A percentile compares a stretch with the other conserved stretches of the same genome.
These are phyloP conservation scores for Trichoderma asperellum DNA, from an alignment of 2,329 filamentous ascomycete species.

Conservation along the genomic window DNA sequence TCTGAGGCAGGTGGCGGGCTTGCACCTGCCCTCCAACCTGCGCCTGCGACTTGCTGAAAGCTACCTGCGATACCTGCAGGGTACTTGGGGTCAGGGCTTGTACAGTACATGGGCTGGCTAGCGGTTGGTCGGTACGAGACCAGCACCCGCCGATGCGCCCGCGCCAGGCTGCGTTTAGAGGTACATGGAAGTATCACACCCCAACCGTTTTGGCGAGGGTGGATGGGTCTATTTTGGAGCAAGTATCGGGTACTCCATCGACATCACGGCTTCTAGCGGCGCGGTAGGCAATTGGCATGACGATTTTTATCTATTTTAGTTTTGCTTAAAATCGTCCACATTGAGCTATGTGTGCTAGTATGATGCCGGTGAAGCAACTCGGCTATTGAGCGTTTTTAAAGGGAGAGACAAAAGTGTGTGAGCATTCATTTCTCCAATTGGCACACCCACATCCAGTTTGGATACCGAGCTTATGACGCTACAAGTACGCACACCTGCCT, in stretches of 20 bases:
- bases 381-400: background rate
- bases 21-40: constrained; percentile 19
- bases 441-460: background rate
- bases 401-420: background rate
- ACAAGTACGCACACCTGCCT: constrained; percentile 2
- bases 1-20: constrained; percentile 20
- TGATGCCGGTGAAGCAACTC: background rate
- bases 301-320: background rate
- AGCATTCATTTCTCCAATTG: background rate
- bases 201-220: constrained; percentile 17
- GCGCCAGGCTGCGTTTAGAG: background rate
- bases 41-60: constrained; percentile 7
- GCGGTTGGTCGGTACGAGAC: constrained; percentile 1
- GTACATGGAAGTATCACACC: background rate
- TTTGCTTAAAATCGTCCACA: background rate
- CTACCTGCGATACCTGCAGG: background rate
- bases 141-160: background rate
- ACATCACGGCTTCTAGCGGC: background rate
- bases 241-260: constrained; percentile 3
- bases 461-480: constrained; percentile 25
- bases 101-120: constrained; percentile 22
- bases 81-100: constrained; percentile 10
- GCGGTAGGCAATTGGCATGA: background rate
- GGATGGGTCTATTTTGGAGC: background rate
- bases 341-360: background rate